Conservation (phyloP, 768 basidiomycete species). For the Roridomyces roridus region DNA sequence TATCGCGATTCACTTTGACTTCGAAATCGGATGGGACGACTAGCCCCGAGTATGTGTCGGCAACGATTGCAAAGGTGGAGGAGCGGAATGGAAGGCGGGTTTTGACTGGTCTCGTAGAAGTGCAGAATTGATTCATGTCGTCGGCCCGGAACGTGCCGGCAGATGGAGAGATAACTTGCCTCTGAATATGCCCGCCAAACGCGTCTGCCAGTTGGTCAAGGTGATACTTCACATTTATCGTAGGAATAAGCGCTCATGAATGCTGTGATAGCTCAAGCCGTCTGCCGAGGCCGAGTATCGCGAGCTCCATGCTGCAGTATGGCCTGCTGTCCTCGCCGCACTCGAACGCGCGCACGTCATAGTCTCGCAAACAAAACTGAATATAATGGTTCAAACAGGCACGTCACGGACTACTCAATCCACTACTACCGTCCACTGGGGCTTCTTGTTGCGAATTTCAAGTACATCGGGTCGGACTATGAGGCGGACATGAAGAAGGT, state of each 20-base stretch:
- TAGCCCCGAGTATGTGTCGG: background rate
- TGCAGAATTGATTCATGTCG: constrained; percentile 1
- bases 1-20: constrained; percentile 1
- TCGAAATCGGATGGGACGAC: constrained; percentile 1
- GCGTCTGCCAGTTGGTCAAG: constrained; percentile 78
- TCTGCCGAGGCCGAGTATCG: constrained; percentile 57
- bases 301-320: constrained; percentile 64
- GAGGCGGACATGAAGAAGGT: constrained; percentile 69
- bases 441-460: constrained; percentile 81
- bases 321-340: constrained; percentile 72
- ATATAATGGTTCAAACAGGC: no score
- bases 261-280: constrained; percentile 56
- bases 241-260: constrained; percentile 1
- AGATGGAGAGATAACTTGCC: no score
- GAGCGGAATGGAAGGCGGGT: constrained; percentile 12
- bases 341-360: constrained; percentile 65
- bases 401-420: constrained; percentile 81
- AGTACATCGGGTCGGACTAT: constrained; percentile 72
- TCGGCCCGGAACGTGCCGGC: no score
- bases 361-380: no score
- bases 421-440: constrained; percentile 66
- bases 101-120: constrained; percentile 7
- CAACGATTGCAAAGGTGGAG: constrained; percentile 8
- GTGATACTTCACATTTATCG: constrained; percentile 35
- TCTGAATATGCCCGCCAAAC: constrained; percentile 40